These are phyloP conservation scores for Ceratobasidium sp. DNA, from an alignment of 1,284 basidiomycete species.

Conservation along the genomic window DNA sequence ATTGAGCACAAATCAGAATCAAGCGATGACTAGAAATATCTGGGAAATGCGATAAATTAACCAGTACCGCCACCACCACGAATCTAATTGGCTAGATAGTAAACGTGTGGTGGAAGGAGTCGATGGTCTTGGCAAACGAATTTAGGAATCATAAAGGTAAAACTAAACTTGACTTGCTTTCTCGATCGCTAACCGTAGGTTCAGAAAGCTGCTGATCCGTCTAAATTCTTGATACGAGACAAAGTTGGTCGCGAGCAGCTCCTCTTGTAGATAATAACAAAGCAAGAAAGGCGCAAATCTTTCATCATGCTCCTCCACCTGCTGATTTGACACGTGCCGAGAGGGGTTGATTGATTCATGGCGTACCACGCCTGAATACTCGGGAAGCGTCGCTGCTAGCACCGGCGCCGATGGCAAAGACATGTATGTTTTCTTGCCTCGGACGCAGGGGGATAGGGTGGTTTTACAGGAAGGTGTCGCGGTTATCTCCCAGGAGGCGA, in stretches of 20 bases:
- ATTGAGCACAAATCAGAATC: too few species aligned
- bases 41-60: slow-evolving; percentile 57
- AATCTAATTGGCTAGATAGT: slow-evolving; percentile 96
- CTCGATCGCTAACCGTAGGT: slow-evolving; percentile 94
- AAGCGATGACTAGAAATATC: slow-evolving; percentile 47
- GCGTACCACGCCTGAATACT: too few species aligned
- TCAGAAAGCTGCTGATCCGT: slow-evolving; percentile 96
- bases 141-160: slow-evolving; percentile 46
- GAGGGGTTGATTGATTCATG: neutral
- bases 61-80: slow-evolving; percentile 73
- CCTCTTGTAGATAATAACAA: slow-evolving; percentile 93
- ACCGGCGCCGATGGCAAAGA: slow-evolving; percentile 77
- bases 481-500: neutral
- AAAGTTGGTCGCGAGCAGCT: slow-evolving; percentile 89
- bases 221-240: slow-evolving; percentile 94
- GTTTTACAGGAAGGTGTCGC: slow-evolving; percentile 10
- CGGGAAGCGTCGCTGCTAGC: slow-evolving; percentile 28
- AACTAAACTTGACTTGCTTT: slow-evolving; percentile 68
- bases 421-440: slow-evolving; percentile 62
- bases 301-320: slow-evolving; percentile 3
- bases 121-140: too few species aligned
- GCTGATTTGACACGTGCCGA: slow-evolving; percentile 14
- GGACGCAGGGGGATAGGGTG: neutral
- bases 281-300: slow-evolving; percentile 74
- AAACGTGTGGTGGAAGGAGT: slow-evolving; percentile 98